A percentile compares a stretch with the other conserved stretches of the same genome.
These are phyloP conservation scores for Pleurotus citrinopileatus DNA, from an alignment of 768 basidiomycete genomes.

Conservation along the genomic window DNA sequence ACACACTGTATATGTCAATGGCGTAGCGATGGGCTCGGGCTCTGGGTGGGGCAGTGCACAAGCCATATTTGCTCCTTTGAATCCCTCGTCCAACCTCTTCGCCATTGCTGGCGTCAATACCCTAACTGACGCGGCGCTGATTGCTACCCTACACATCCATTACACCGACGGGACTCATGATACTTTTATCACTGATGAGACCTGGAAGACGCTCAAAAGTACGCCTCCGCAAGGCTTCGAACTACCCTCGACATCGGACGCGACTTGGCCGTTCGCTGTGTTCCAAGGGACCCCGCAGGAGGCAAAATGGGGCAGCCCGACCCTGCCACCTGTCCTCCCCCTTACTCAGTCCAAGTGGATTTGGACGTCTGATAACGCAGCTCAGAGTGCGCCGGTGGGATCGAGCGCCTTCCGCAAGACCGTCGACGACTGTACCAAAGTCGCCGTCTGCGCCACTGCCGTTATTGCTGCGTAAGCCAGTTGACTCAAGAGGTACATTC, in stretches of 20 bases:
- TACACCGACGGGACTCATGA: not conserved
- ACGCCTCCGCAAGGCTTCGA: not conserved
- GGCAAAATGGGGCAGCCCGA: not conserved
- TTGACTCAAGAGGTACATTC: not conserved
- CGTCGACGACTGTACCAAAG: not conserved
- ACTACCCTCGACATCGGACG: not conserved
- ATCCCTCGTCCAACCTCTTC: conserved; percentile 3
- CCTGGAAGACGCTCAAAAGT: not conserved
- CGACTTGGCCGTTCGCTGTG: not conserved
- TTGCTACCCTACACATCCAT: not conserved
- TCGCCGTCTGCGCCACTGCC: conserved; percentile 5
- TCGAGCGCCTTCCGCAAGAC: not conserved
- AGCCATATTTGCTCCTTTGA: not conserved
- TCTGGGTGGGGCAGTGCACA: too few species aligned
- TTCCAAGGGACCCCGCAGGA: too few species aligned
- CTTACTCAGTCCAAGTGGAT: conserved; percentile 6
- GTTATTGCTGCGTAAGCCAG: not conserved
- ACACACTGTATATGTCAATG: not conserved
- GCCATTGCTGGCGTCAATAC: not conserved
- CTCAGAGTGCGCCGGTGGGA: not conserved
- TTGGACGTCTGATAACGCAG: conserved; percentile 2
- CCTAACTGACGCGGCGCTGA: not conserved
- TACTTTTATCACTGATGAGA: not conserved
- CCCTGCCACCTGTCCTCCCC: conserved; percentile 2
- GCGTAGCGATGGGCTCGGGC: not conserved